Evolutionary conservation across 148 eudicot species (phyloP), one percentile per base, ranked within the genome.

Genomic region (Persicaria tinctoria): DNA sequence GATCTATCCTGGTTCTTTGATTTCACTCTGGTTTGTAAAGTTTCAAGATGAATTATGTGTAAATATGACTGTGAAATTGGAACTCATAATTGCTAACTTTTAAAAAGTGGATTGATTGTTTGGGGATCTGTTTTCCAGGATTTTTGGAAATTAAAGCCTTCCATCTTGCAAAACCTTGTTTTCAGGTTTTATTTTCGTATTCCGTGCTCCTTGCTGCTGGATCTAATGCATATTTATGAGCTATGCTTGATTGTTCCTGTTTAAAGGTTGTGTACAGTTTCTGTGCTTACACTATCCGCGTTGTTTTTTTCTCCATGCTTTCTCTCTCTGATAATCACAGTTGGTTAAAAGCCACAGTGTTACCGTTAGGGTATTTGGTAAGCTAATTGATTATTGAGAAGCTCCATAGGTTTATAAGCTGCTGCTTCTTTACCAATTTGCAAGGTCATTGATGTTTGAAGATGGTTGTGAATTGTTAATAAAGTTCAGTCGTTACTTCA

Each of bases 61-160:
- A 57, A 57, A 23, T 17, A 8, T 17, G 27, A 1, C n/a, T 38
- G 20, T 44, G 46, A 64, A 64, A 64, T 64, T 64, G 70, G 47
- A 38, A 64, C 10, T 63, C 41, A 38, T 41, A 32, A 64, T 38
- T 41, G 17, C 70, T n/a, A 5, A 41, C 70, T 64, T 64, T 38
- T 64, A 64, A 41, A 66, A 66, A 66, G 70, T 64, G 8, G 44
- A 66, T 41, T 66, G 70, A 66, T 38, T 66, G 47, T 41, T 41
- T 66, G 70, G 70, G 70, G 70, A 66, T 66, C 70, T 66, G 70
- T 14, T 38, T 62, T 44, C 46, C 70, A 13, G 38, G 69, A 20
- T 63, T 63, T 14, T 66, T 11, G 70, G 47, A 13, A 17, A 66
- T 5, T 64, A 12, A 66, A 41, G 64, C 64, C 64, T 59, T 50